Percentiles rank a stretch among this genome's conserved stretches.
Evolutionary conservation across 2,329 filamentous ascomycete genomes (phyloP).

Genomic region (Ascocoryne sarcoides): DNA sequence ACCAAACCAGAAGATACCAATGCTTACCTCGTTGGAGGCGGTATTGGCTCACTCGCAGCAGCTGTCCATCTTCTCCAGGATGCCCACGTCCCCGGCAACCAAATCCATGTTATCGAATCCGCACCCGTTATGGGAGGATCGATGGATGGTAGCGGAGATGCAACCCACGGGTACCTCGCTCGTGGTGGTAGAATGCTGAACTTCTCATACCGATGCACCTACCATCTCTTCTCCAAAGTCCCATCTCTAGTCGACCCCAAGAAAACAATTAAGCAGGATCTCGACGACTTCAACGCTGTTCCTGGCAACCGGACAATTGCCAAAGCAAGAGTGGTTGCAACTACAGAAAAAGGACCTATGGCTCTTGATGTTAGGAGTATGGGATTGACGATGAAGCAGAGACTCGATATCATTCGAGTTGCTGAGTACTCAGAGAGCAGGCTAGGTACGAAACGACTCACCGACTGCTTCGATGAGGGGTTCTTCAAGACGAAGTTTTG

Average conservation of each 20-base stretch:
- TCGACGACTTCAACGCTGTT: constrained; percentile 18
- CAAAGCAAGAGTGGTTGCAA: constrained; percentile 21
- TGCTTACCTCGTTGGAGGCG: constrained; percentile 27
- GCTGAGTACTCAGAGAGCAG: constrained; percentile 6
- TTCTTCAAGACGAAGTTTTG: constrained; percentile 32
- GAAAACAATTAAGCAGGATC: constrained; percentile 22
- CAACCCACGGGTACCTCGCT: constrained; percentile 21
- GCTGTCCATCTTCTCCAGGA: constrained; percentile 26
- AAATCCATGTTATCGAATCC: constrained; percentile 28
- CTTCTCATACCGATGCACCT: constrained; percentile 26
- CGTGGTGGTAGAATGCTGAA: constrained; percentile 26
- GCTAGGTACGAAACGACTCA: constrained; percentile 9
- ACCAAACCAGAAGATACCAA: constrained; percentile 19
- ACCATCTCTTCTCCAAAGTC: constrained; percentile 23
- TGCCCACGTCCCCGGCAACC: constrained; percentile 22
- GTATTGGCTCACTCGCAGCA: constrained; percentile 27
- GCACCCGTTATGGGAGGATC: constrained; percentile 17
- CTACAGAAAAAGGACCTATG: constrained; percentile 15
- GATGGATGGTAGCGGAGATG: constrained; percentile 17
- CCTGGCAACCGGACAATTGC: constrained; percentile 14
- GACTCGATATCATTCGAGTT: constrained; percentile 15
- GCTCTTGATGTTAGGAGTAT: constrained; percentile 22
- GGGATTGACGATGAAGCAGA: constrained; percentile 18
- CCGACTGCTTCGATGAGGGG: constrained; percentile 15
- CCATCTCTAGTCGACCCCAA: constrained; percentile 18